Evolutionary conservation across 169 alveolate species (phyloP).

Genomic region (Plasmodium vivax): DNA sequence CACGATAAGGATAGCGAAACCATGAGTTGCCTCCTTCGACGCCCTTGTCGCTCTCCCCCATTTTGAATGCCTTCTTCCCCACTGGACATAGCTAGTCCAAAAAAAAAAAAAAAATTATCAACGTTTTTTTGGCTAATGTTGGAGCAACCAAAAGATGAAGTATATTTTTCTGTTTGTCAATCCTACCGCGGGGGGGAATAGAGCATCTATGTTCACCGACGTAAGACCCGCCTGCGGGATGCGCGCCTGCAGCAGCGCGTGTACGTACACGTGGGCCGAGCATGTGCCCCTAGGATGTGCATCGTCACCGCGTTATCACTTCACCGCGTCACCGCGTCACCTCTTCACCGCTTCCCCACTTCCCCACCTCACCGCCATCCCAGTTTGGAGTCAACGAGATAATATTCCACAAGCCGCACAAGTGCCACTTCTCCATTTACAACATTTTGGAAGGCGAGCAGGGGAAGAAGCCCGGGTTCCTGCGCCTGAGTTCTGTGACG

Average conservation of each 20-base stretch:
- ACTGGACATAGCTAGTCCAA: background rate
- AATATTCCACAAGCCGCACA: constrained; percentile 42
- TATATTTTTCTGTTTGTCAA: constrained; percentile 83
- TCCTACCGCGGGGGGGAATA: constrained; percentile 90
- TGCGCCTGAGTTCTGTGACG: constrained; percentile 60
- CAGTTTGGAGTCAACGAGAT: constrained; percentile 62
- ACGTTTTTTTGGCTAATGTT: constrained; percentile 16
- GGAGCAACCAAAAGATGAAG: constrained; percentile 44
- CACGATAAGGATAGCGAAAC: background rate
- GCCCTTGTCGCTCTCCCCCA: background rate
- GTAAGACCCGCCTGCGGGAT: constrained; percentile 62
- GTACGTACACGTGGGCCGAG: background rate
- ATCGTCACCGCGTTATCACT: background rate
- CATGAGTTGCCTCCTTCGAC: background rate
- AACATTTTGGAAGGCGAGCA: constrained; percentile 85
- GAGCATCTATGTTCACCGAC: constrained; percentile 85
- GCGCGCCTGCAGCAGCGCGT: background rate
- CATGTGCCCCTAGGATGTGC: background rate
- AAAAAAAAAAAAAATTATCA: constrained; percentile 2
- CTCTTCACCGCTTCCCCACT: constrained; percentile 57
- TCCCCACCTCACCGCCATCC: constrained; percentile 46
- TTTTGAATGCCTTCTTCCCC: background rate
- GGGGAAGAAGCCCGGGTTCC: constrained; percentile 87
- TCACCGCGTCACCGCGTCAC: constrained; percentile 40
- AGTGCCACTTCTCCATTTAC: constrained; percentile 75